Evolutionary conservation across 352 stramenopile genomes (phyloP).

Genomic region (Phytophthora pseudosyringae): DNA sequence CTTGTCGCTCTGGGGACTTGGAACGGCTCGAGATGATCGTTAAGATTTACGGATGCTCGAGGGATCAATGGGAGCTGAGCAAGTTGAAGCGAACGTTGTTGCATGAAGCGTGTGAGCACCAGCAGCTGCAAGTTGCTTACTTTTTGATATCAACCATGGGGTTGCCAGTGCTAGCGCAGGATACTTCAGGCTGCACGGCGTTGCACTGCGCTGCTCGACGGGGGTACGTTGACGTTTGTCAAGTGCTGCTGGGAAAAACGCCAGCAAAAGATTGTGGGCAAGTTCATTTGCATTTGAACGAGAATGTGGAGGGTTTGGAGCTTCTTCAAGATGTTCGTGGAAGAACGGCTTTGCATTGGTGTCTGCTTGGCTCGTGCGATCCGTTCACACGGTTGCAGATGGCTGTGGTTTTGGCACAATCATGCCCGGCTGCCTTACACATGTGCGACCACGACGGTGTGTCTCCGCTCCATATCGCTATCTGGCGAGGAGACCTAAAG

Average conservation of each 20-base stretch:
- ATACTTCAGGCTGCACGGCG: conserved; percentile 48
- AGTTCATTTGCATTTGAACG: neutral
- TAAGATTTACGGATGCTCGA: conserved; percentile 26
- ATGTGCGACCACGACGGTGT: conserved; percentile 48
- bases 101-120: conserved; percentile 58
- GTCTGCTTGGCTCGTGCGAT: conserved; percentile 27
- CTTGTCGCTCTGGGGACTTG: conserved; percentile 44
- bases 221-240: conserved; percentile 50
- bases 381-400: neutral
- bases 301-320: conserved; percentile 33
- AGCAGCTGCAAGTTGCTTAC: conserved; percentile 30
- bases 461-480: conserved; percentile 55
- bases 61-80: conserved; percentile 21
- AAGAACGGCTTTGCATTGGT: conserved; percentile 62
- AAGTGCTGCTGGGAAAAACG: conserved; percentile 40
- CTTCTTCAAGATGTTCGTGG: conserved; percentile 47
- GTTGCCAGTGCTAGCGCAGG: conserved; percentile 20
- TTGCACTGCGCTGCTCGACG: conserved; percentile 60
- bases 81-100: conserved; percentile 51
- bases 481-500: conserved; percentile 35
- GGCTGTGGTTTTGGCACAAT: conserved; percentile 36
- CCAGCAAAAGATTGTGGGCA: neutral
- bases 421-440: conserved; percentile 43
- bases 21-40: conserved; percentile 46
- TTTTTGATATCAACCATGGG: conserved; percentile 39